phyloP scores from a whole-genome alignment of 805 yeast genomes.

The Ogataea sp. region DNA sequence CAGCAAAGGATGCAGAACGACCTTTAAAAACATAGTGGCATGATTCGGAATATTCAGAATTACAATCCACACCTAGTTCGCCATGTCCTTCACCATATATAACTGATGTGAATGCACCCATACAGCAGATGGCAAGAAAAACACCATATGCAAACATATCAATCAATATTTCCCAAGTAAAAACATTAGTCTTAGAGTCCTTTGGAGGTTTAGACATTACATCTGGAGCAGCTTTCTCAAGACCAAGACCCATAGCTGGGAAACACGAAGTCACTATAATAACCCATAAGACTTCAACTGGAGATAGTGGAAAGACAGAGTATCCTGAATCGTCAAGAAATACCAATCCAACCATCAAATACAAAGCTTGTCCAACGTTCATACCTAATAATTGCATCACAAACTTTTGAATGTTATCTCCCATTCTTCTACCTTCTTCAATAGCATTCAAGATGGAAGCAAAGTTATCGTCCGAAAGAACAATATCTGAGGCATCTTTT shows the following conservation, averaged over 20 bases:
- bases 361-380: slow-evolving; percentile 64
- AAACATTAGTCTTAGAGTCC: slow-evolving; percentile 44
- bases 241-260: slow-evolving; percentile 79
- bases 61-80: slow-evolving; percentile 57
- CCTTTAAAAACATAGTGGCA: slow-evolving; percentile 67
- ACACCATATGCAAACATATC: slow-evolving; percentile 71
- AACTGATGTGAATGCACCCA: slow-evolving; percentile 55
- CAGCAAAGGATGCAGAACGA: slow-evolving; percentile 69
- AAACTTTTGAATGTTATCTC: slow-evolving; percentile 70
- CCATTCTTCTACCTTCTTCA: slow-evolving; percentile 77
- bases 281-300: slow-evolving; percentile 76
- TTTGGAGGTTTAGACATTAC: slow-evolving; percentile 60
- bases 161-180: slow-evolving; percentile 55
- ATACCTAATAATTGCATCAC: slow-evolving; percentile 66
- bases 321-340: slow-evolving; percentile 53
- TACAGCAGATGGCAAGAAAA: slow-evolving; percentile 66
- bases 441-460: slow-evolving; percentile 72
- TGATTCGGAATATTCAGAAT: slow-evolving; percentile 31
- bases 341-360: slow-evolving; percentile 63
- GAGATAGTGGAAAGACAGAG: slow-evolving; percentile 78
- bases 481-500: slow-evolving; percentile 76
- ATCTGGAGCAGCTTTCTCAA: slow-evolving; percentile 57
- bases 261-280: slow-evolving; percentile 72
- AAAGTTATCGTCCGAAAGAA: slow-evolving; percentile 68
- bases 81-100: slow-evolving; percentile 65